phyloP scores from a whole-genome alignment of 2,329 filamentous ascomycete species.

The Colletotrichum limetticola region DNA sequence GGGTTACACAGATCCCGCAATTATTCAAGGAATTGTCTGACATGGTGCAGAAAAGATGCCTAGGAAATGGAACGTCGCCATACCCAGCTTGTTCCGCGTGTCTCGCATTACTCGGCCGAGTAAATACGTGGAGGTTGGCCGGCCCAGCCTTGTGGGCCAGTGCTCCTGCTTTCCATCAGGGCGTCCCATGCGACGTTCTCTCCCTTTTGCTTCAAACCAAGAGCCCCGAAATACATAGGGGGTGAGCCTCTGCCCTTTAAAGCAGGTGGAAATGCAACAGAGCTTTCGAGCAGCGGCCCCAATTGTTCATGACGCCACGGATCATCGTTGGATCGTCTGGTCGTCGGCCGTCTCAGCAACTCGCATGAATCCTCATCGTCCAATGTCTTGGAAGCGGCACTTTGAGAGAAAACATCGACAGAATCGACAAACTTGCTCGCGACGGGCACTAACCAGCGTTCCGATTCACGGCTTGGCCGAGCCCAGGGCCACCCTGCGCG shows the following conservation, averaged over 20 bases:
- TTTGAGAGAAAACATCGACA: constrained; percentile 9
- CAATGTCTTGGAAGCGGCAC: constrained; percentile 8
- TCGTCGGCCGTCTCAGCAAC: constrained; percentile 20
- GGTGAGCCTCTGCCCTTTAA: not conserved
- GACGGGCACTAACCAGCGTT: constrained; percentile 25
- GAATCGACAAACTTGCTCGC: constrained; percentile 23
- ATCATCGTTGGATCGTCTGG: constrained; percentile 27
- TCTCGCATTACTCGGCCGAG: constrained; percentile 4
- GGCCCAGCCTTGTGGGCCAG: constrained; percentile 28
- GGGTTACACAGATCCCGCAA: not conserved
- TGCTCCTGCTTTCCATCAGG: not conserved
- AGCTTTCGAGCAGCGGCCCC: constrained; percentile 10
- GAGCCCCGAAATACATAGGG: constrained; percentile 1
- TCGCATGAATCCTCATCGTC: constrained; percentile 27
- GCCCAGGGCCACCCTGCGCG: constrained; percentile 13
- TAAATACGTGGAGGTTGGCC: not conserved
- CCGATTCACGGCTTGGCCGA: constrained; percentile 31
- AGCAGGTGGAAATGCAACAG: constrained; percentile 7
- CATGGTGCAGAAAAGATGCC: not conserved
- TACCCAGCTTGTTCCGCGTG: not conserved
- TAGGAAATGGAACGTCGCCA: not conserved
- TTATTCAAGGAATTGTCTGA: not conserved
- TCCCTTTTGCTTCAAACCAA: constrained; percentile 4
- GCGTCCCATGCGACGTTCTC: constrained; percentile 22
- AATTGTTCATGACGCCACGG: constrained; percentile 10